Percentiles rank a stretch among this genome's conserved stretches.
These are phyloP conservation scores for Byssochlamys sp. DNA, from an alignment of 2,329 filamentous ascomycete species.

Conservation along the genomic window DNA sequence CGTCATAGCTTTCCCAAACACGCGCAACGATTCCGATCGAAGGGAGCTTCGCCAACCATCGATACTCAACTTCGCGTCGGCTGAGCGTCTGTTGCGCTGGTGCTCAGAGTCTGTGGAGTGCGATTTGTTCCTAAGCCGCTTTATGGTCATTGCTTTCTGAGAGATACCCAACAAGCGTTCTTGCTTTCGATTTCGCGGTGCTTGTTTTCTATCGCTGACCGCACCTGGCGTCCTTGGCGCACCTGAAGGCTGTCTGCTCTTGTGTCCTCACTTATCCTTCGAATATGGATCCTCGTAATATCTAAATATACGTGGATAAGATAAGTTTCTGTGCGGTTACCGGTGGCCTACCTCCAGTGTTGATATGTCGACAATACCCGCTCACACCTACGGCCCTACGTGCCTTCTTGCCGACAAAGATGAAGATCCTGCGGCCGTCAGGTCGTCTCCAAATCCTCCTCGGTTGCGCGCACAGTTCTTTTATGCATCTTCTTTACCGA, in stretches of 20 bases:
- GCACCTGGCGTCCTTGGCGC: not conserved
- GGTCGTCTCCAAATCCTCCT: constrained; percentile 43
- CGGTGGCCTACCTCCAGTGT: not conserved
- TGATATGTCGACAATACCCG: constrained; percentile 28
- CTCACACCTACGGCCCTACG: constrained; percentile 52
- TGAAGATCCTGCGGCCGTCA: constrained; percentile 22
- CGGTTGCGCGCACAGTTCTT: constrained; percentile 64
- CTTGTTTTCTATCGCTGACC: not conserved
- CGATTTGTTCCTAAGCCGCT: not conserved
- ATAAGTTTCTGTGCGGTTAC: not conserved
- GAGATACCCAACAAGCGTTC: not conserved
- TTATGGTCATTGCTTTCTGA: not conserved
- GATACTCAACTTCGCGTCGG: not conserved
- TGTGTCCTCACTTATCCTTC: not conserved
- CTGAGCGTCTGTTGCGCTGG: not conserved
- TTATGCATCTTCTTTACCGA: constrained; percentile 69
- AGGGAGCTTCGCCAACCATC: not conserved
- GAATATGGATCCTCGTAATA: not conserved
- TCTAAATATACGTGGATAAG: not conserved
- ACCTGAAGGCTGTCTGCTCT: not conserved
- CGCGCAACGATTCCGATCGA: not conserved
- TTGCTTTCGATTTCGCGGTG: not conserved
- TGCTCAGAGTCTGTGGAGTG: not conserved
- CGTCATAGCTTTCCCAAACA: constrained; percentile 21
- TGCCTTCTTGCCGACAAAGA: constrained; percentile 42